phyloP scores from a whole-genome alignment of 2,329 filamentous ascomycete genomes.

The Ascomycota sp. region DNA sequence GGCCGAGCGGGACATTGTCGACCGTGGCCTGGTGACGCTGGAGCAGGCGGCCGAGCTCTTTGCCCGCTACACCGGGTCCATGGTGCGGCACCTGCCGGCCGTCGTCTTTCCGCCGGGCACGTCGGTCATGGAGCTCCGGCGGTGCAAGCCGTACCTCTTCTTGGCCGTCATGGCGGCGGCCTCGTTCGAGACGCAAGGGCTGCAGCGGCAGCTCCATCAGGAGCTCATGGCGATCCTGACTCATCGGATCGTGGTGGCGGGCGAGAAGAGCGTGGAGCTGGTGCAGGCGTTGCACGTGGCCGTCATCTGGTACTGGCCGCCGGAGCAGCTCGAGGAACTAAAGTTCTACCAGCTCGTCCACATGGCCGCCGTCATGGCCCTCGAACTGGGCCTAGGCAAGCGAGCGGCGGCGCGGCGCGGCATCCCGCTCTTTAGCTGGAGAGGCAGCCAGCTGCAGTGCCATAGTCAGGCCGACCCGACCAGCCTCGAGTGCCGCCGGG shows the following conservation, averaged over 20 bases:
- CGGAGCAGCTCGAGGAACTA: slow-evolving; percentile 64
- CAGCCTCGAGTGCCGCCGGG: slow-evolving; percentile 31
- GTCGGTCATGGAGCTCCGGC: slow-evolving; percentile 33
- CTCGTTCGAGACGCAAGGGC: slow-evolving; percentile 31
- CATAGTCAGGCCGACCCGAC: slow-evolving; percentile 30
- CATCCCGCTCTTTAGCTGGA: slow-evolving; percentile 12
- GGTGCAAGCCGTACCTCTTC: slow-evolving; percentile 44
- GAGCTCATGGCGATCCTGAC: slow-evolving; percentile 56
- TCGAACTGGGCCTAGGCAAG: slow-evolving; percentile 59
- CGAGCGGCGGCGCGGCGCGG: slow-evolving; percentile 6
- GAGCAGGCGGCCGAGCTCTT: slow-evolving; percentile 35
- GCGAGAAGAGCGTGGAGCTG: slow-evolving; percentile 66
- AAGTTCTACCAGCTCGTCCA: slow-evolving; percentile 82
- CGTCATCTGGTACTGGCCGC: slow-evolving; percentile 72
- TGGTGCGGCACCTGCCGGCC: slow-evolving; percentile 40
- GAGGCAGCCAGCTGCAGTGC: slow-evolving; percentile 16
- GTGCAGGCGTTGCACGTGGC: slow-evolving; percentile 59
- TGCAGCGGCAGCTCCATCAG: slow-evolving; percentile 41
- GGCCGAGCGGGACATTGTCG: slow-evolving; percentile 40
- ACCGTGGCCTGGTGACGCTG: slow-evolving; percentile 36
- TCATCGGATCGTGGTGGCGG: slow-evolving; percentile 52
- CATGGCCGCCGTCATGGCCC: slow-evolving; percentile 59
- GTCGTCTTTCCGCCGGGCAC: slow-evolving; percentile 36
- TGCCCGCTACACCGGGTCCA: slow-evolving; percentile 34
- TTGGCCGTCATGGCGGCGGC: slow-evolving; percentile 49